Base-by-base conservation (phyloP, 2,329 filamentous ascomycete species). In the Penicillium sp. region DNA sequence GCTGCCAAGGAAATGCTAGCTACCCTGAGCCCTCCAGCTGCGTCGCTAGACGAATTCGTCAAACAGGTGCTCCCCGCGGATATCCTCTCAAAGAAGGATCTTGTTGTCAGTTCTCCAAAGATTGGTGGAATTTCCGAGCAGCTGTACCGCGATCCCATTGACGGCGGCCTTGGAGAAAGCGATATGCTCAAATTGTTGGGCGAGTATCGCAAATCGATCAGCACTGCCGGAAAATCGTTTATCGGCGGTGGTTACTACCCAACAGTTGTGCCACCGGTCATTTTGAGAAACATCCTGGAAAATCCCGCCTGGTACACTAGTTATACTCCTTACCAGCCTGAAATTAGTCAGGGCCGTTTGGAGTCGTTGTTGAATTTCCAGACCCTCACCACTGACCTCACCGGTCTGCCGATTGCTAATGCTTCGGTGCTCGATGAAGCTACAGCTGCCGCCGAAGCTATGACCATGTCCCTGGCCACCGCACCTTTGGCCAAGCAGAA, bases 261-360 rank as follows among this genome's bases (percentile, higher is more conserved):
- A 35, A 93, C 91, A n/a, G 83, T 88, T 63, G 88, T 90, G 0
- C 93, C 93, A 4, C 84, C 90, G 56, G 92, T 97, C 57, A 96
- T 97, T 71, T 90, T 94, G 79, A 83, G 92, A 64, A 97, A 97
- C 70, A 82, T 97, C 4, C 78, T 97, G 58, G 91, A 97, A 79
- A 93, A 89, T 71, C 93, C 93, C 5, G 91, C 87, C 9, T 97
- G 93, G 93, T 97, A 97, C 73, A 97, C 93, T 42, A 96, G 91
- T 76, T 97, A 97, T 74, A 97, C 93, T 0, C 93, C 93, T 16
- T 97, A 97, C 75, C 93, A 97, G 77, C 89, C 93, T 2, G 93
- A 97, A 77, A 96, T 97, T 78, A 96, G 91, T 71, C 93, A 97
- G 76, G 93, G 93, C 35, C 86, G 93, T 55, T 76, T 97, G 60